Evolutionary conservation across 192 early-diverging fungal species (phyloP).

Genomic region (Rhizoclosmatium sp.): DNA sequence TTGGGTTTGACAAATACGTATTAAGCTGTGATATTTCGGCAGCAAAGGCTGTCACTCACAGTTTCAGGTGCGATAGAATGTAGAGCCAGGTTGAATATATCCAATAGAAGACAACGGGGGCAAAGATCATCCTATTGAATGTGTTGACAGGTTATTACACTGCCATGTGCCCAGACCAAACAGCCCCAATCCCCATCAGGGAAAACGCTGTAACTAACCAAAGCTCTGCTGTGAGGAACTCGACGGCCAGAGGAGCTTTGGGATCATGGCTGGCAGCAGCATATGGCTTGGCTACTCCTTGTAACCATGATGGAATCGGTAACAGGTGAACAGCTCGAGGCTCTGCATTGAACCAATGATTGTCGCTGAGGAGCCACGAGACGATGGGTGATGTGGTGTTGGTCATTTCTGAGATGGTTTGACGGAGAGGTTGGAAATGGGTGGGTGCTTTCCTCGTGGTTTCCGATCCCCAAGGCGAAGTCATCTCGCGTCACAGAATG

Average conservation of each 20-base stretch:
- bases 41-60: conserved; percentile 25
- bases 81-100: conserved; percentile 72
- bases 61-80: conserved; percentile 63
- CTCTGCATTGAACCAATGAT: conserved; percentile 23
- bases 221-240: conserved; percentile 26
- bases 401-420: background rate
- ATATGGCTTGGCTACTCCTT: background rate
- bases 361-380: conserved; percentile 25
- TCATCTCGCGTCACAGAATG: background rate
- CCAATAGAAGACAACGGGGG: conserved; percentile 73
- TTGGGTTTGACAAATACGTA: background rate
- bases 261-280: background rate
- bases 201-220: conserved; percentile 2
- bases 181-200: background rate
- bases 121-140: conserved; percentile 47
- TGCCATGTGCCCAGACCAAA: background rate
- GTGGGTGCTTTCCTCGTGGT: background rate
- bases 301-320: conserved; percentile 2
- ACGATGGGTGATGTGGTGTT: background rate
- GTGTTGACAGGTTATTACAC: background rate
- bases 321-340: conserved; percentile 3
- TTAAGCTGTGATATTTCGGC: background rate
- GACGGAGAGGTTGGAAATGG: background rate
- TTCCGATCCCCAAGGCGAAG: conserved; percentile 5
- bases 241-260: background rate